A percentile compares a stretch with the other conserved stretches of the same genome.
These are phyloP conservation scores for Tetraselmis striata DNA, from an alignment of 139 green algal genomes.

Conservation along the genomic window DNA sequence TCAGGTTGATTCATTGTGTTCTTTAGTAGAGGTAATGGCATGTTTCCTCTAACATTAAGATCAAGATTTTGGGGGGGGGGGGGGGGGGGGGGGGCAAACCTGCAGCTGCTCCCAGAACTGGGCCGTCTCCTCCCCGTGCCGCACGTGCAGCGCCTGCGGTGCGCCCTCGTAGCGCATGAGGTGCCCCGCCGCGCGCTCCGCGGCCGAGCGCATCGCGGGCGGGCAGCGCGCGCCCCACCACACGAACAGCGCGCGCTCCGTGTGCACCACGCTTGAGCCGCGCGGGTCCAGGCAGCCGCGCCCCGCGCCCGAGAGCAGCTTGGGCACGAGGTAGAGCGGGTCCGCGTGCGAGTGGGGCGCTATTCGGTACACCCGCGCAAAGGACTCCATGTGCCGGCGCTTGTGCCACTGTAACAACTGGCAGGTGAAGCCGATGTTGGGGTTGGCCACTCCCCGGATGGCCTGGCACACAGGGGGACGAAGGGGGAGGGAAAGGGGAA, in stretches of 20 bases:
- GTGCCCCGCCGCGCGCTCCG: slow-evolving; percentile 30
- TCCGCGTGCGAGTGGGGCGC: slow-evolving; percentile 59
- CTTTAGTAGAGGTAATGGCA: too few relatives aligned
- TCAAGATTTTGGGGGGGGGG: too few relatives aligned
- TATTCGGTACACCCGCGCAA: slow-evolving; percentile 60
- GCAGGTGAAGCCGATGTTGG: slow-evolving; percentile 91
- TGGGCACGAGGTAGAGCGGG: slow-evolving; percentile 46
- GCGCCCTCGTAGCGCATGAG: slow-evolving; percentile 47
- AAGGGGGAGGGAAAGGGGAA: too few relatives aligned
- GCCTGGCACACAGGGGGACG: too few relatives aligned
- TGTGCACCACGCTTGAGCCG: slow-evolving; percentile 27
- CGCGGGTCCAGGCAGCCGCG: slow-evolving; percentile 18
- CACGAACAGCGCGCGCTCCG: slow-evolving; percentile 8
- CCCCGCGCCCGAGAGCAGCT: slow-evolving; percentile 12
- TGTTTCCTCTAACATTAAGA: too few relatives aligned
- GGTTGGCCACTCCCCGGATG: slow-evolving; percentile 75
- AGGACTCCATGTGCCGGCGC: slow-evolving; percentile 23
- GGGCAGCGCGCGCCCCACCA: slow-evolving; percentile 21
- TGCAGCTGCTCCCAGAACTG: slow-evolving; percentile 18
- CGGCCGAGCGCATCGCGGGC: slow-evolving; percentile 26
- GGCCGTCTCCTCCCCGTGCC: slow-evolving; percentile 31
- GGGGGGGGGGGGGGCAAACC: too few relatives aligned
- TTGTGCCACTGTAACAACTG: slow-evolving; percentile 89
- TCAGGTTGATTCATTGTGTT: too few relatives aligned
- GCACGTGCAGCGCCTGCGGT: slow-evolving; percentile 22